Percentiles rank a stretch among this genome's conserved stretches.
phyloP scores from a whole-genome alignment of 1,284 basidiomycete genomes.

The Veloboletus limbatus region DNA sequence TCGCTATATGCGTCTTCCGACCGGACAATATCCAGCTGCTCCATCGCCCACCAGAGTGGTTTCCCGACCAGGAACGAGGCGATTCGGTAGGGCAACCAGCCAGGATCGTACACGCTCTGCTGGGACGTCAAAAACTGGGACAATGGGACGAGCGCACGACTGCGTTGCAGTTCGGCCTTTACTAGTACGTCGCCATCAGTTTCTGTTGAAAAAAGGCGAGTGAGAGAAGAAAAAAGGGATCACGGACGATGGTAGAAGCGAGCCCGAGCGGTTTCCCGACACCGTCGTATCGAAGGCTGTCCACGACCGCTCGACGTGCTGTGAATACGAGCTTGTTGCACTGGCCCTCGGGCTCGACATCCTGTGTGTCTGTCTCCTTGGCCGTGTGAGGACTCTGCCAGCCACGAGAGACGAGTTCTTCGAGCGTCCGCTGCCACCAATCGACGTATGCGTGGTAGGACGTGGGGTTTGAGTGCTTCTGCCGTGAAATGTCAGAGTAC shows the following conservation, averaged over 20 bases:
- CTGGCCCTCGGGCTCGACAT: constrained; percentile 13
- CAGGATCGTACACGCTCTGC: constrained; percentile 65
- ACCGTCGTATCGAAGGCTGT: constrained; percentile 60
- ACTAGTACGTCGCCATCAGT: constrained; percentile 38
- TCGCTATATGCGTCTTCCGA: constrained; percentile 59
- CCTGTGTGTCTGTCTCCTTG: constrained; percentile 19
- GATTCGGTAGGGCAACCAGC: constrained; percentile 66
- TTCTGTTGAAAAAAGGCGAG: not conserved
- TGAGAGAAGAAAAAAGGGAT: not conserved
- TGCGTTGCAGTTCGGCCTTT: constrained; percentile 61
- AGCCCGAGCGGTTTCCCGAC: constrained; percentile 82
- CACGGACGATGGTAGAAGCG: constrained; percentile 70
- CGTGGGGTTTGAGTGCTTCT: constrained; percentile 80
- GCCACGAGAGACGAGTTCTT: constrained; percentile 58
- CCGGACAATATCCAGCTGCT: constrained; percentile 70
- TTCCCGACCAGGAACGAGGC: constrained; percentile 71
- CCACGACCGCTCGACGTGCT: constrained; percentile 58
- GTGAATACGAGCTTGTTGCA: constrained; percentile 62
- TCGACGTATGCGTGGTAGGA: constrained; percentile 79
- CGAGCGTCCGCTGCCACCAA: constrained; percentile 82
- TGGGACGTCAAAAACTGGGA: constrained; percentile 56
- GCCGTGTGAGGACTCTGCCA: constrained; percentile 41
- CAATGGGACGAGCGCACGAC: constrained; percentile 48
- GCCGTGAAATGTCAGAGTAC: constrained; percentile 84
- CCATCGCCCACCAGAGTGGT: constrained; percentile 84